Evolutionary conservation across 192 early-diverging fungal genomes (phyloP).

Genomic region (Mortierella antarctica): DNA sequence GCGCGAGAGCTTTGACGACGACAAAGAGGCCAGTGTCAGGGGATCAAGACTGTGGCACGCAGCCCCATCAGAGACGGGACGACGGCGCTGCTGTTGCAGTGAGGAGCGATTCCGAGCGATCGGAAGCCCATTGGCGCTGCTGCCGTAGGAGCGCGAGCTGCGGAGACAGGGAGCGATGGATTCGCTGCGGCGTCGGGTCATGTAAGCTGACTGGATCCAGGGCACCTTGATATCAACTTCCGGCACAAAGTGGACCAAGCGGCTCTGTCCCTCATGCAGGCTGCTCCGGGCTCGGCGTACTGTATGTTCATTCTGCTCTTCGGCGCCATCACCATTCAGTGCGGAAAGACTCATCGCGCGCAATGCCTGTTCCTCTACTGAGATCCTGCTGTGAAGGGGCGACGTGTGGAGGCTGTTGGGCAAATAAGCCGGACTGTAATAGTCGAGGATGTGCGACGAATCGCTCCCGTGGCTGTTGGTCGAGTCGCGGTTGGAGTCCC

Average conservation of each 20-base stretch:
- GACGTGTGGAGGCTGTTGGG: not conserved
- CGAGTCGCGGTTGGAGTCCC: conserved; percentile 17
- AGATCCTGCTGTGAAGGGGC: not conserved
- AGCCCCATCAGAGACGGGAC: conserved; percentile 9
- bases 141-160: not conserved
- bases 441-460: conserved; percentile 32
- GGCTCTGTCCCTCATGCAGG: not conserved
- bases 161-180: not conserved
- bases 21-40: not conserved
- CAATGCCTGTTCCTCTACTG: not conserved
- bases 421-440: conserved; percentile 15
- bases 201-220: conserved; percentile 44
- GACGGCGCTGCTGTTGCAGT: conserved; percentile 5
- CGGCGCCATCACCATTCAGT: not conserved
- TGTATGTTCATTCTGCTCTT: not conserved
- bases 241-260: not conserved
- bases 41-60: not conserved
- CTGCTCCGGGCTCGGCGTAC: not conserved
- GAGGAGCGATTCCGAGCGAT: not conserved
- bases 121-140: not conserved
- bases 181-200: conserved; percentile 44
- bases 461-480: conserved; percentile 18
- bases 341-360: not conserved
- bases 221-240: not conserved
- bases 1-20: not conserved